Evolutionary conservation across 2,329 filamentous ascomycete species (phyloP).

Genomic region (Trichophyton verrucosum): DNA sequence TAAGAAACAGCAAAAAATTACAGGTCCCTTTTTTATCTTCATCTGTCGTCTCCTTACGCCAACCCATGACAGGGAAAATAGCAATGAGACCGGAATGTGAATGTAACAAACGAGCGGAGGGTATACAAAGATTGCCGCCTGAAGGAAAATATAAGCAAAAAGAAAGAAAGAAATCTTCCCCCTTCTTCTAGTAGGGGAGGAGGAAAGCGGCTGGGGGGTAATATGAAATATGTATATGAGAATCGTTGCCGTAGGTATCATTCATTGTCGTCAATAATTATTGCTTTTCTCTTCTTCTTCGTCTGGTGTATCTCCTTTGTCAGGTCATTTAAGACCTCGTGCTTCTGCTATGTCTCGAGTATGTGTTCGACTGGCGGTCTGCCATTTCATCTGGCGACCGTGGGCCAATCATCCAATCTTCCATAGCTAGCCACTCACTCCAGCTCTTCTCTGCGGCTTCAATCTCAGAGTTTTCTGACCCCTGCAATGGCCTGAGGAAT

Average conservation of each 20-base stretch:
- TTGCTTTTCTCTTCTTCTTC: neutral
- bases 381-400: conserved; percentile 46
- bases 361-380: conserved; percentile 23
- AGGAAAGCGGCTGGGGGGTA: neutral
- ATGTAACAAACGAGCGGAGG: neutral
- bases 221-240: neutral
- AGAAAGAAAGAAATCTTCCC: neutral
- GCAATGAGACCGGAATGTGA: neutral
- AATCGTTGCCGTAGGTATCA: neutral
- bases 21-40: neutral
- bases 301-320: neutral
- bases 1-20: neutral
- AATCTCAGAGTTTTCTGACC: conserved; percentile 66
- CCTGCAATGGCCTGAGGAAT: conserved; percentile 71
- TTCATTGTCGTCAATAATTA: neutral
- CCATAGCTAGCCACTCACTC: conserved; percentile 94
- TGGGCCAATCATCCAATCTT: conserved; percentile 96
- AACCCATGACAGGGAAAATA: neutral
- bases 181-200: neutral
- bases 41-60: neutral
- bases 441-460: conserved; percentile 69
- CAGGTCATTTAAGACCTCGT: neutral
- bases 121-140: neutral
- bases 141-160: no score
- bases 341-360: neutral